Conservation (phyloP, 257 asterid species). For the Henckelia pumila region DNA sequence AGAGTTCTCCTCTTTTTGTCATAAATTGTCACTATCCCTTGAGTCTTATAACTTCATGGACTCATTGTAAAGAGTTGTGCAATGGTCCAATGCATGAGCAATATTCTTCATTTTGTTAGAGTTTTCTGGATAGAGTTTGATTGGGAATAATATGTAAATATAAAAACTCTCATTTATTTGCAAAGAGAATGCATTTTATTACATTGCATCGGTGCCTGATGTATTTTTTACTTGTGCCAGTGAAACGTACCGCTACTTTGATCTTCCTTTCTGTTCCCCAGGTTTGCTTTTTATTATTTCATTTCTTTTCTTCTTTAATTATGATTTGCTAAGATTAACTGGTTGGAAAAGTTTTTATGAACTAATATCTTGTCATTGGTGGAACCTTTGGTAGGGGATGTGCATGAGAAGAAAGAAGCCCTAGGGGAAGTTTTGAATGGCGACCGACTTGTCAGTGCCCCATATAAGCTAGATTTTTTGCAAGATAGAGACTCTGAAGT, state of each 20-base stretch:
- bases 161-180: background rate
- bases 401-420: slow-evolving; percentile 42
- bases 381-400: slow-evolving; percentile 27
- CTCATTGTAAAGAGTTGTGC: background rate
- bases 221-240: slow-evolving; percentile 29
- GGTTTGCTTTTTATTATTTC: slow-evolving; percentile 29
- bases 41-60: background rate
- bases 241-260: slow-evolving; percentile 67
- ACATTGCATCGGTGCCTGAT: background rate
- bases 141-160: background rate
- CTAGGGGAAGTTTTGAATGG: slow-evolving; percentile 49
- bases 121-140: background rate
- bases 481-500: slow-evolving; percentile 34
- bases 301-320: slow-evolving; percentile 4
- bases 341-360: background rate
- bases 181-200: background rate
- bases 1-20: background rate
- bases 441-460: slow-evolving; percentile 42
- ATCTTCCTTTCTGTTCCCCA: slow-evolving; percentile 70
- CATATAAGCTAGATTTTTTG: slow-evolving; percentile 38
- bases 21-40: background rate
- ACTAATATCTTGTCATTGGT: background rate
- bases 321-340: slow-evolving; percentile 6
- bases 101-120: background rate
- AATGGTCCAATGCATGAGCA: background rate